These are phyloP conservation scores for Fusarium circinatum DNA, from an alignment of 2,329 filamentous ascomycete genomes.

Conservation along the genomic window DNA sequence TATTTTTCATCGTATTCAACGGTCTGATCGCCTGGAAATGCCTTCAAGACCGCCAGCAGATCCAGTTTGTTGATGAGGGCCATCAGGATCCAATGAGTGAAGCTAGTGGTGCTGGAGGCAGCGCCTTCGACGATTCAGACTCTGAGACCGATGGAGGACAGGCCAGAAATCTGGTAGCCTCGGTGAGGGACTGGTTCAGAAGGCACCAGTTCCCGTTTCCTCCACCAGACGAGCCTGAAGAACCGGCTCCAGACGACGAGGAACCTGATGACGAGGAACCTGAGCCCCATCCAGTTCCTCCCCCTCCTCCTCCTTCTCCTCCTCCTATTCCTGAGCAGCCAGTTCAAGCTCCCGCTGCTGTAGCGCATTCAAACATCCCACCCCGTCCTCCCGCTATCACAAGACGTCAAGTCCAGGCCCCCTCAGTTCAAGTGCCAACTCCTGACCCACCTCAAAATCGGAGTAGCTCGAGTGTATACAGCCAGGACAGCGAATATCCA, in stretches of 20 bases:
- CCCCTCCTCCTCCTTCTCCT: background rate
- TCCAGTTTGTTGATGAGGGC: background rate
- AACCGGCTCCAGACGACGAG: background rate
- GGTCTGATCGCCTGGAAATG: background rate
- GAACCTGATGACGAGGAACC: background rate
- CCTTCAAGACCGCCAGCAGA: background rate
- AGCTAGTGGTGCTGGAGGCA: background rate
- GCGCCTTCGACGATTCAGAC: background rate
- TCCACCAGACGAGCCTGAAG: background rate
- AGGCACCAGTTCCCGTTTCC: background rate
- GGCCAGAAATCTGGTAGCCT: background rate
- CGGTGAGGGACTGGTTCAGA: background rate
- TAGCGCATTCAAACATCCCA: background rate
- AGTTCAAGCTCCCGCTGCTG: background rate
- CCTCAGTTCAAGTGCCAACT: background rate
- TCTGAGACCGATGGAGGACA: background rate
- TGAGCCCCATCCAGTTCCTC: background rate
- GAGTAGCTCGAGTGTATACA: constrained; percentile 12
- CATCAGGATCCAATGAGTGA: background rate
- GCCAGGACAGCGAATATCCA: background rate
- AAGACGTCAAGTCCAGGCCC: background rate
- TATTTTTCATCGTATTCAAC: background rate
- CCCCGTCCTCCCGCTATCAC: background rate
- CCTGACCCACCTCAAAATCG: background rate
- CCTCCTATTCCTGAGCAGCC: background rate